Evolutionary conservation across 352 stramenopile species (phyloP).

Genomic region (Globisporangium radiosum): DNA sequence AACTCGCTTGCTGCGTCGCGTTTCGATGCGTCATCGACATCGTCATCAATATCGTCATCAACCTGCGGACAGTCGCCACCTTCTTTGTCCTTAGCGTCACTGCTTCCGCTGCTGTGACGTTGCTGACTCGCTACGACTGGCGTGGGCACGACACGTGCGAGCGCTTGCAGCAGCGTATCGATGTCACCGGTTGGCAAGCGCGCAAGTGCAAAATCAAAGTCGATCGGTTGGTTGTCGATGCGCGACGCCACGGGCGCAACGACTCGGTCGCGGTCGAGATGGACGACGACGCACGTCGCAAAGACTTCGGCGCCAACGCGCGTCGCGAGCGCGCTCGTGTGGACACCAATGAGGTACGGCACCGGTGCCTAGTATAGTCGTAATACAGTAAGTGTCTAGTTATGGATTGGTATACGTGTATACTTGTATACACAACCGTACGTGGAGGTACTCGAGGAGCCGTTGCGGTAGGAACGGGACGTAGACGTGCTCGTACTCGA

Average conservation of each 20-base stretch:
- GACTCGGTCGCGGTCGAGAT: constrained; percentile 82
- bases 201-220: constrained; percentile 55
- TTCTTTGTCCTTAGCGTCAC: background rate
- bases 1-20: constrained; percentile 24
- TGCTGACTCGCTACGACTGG: background rate
- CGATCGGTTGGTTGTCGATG: constrained; percentile 39
- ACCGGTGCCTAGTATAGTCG: constrained; percentile 46
- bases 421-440: constrained; percentile 9
- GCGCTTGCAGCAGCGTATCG: constrained; percentile 22
- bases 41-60: constrained; percentile 7
- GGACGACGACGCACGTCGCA: constrained; percentile 72
- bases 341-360: constrained; percentile 80
- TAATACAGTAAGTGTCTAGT: no score
- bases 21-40: background rate
- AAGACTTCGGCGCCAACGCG: constrained; percentile 68
- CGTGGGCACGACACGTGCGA: constrained; percentile 35
- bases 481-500: constrained; percentile 84
- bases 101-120: background rate
- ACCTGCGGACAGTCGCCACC: background rate
- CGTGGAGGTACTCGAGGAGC: constrained; percentile 79
- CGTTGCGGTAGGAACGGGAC: constrained; percentile 78
- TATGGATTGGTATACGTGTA: background rate
- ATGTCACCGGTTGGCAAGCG: constrained; percentile 43
- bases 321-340: constrained; percentile 76
- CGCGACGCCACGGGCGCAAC: constrained; percentile 61